A percentile compares a stretch with the other conserved stretches of the same genome.
phyloP scores from a whole-genome alignment of 257 asterid genomes.

The Solanum bukasovii region DNA sequence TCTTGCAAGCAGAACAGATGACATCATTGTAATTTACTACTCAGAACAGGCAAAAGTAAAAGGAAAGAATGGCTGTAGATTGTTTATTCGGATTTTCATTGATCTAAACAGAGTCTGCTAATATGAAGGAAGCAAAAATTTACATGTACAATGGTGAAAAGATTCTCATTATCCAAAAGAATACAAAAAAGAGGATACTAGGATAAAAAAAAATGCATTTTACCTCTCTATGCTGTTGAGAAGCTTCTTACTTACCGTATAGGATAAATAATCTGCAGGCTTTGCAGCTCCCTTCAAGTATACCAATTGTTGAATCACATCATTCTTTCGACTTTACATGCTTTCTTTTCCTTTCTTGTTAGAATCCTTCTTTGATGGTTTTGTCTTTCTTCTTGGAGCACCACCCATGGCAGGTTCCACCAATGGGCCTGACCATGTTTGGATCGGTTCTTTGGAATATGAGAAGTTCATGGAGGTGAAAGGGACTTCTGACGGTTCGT shows the following conservation, averaged over 20 bases:
- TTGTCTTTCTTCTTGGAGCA: slow-evolving; percentile 39
- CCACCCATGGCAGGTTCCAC: slow-evolving; percentile 35
- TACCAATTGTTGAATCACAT: slow-evolving; percentile 5
- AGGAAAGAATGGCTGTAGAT: background rate
- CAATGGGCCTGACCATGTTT: slow-evolving; percentile 84
- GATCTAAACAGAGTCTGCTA: background rate
- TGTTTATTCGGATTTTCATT: background rate
- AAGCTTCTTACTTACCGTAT: background rate
- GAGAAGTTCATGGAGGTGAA: slow-evolving; percentile 71
- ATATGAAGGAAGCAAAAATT: background rate
- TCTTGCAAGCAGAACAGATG: background rate
- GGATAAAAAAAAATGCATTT: background rate
- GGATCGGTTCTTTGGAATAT: slow-evolving; percentile 63
- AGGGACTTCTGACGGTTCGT: slow-evolving; percentile 61
- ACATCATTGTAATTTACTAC: background rate
- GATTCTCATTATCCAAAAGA: slow-evolving; percentile 2
- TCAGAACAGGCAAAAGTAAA: background rate
- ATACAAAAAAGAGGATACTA: background rate
- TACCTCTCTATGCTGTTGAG: slow-evolving; percentile 2
- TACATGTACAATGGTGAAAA: slow-evolving; percentile 5
- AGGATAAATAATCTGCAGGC: background rate
- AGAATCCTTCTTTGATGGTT: slow-evolving; percentile 41
- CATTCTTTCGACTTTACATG: slow-evolving; percentile 15
- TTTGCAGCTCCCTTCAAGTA: slow-evolving; percentile 11
- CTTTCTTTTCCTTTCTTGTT: slow-evolving; percentile 34